These are phyloP conservation scores for Kodamaea kaohsiungensis DNA, from an alignment of 805 yeast genomes.

Conservation along the genomic window DNA sequence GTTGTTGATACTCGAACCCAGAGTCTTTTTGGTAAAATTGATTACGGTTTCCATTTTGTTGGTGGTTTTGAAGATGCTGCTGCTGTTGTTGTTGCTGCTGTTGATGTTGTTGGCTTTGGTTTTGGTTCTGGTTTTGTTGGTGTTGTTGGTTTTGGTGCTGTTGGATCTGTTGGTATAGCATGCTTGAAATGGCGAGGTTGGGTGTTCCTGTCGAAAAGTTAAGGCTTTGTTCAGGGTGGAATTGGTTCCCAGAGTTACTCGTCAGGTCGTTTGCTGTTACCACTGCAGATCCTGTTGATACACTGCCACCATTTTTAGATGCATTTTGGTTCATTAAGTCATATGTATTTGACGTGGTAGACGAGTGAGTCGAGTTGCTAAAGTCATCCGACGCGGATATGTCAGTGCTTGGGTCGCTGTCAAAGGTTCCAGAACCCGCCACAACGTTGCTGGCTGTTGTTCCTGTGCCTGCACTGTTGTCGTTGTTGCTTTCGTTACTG, in stretches of 20 bases:
- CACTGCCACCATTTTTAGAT: background rate
- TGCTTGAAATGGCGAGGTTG: slow-evolving; percentile 13
- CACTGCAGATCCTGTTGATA: background rate
- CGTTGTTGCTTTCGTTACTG: background rate
- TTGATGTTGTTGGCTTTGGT: slow-evolving; percentile 7
- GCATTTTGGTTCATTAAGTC: slow-evolving; percentile 10
- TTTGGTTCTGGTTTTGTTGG: slow-evolving; percentile 18
- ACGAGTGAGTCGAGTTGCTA: slow-evolving; percentile 8
- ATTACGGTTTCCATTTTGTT: background rate
- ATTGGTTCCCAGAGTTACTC: slow-evolving; percentile 20
- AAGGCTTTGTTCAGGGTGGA: slow-evolving; percentile 28
- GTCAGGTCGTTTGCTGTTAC: background rate
- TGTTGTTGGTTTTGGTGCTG: slow-evolving; percentile 17
- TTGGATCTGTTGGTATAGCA: slow-evolving; percentile 15
- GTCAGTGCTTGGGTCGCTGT: slow-evolving; percentile 10
- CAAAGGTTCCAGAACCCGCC: slow-evolving; percentile 3
- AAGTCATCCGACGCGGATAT: slow-evolving; percentile 9
- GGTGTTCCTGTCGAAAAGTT: slow-evolving; percentile 22
- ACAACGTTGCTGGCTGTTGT: background rate
- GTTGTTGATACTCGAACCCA: slow-evolving; percentile 21
- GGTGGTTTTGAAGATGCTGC: slow-evolving; percentile 6
- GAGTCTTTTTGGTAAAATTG: slow-evolving; percentile 6
- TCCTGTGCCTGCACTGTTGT: background rate
- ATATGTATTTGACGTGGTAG: slow-evolving; percentile 9
- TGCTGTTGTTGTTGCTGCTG: slow-evolving; percentile 9